Evolutionary conservation across 257 asterid genomes (phyloP), one percentile per base, ranked within the genome.

Genomic region (Scutellaria barbata): DNA sequence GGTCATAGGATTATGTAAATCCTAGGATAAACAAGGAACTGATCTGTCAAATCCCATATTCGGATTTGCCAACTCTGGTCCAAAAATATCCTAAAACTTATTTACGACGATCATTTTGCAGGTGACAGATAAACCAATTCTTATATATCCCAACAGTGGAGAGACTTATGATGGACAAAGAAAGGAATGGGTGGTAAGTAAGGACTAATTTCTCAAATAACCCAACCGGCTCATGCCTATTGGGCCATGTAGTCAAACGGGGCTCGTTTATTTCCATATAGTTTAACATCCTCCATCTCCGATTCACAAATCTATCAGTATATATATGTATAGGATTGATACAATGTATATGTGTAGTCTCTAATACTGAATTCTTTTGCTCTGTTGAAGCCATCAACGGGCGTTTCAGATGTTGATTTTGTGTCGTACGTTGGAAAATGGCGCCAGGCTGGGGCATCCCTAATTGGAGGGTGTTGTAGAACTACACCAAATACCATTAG

Each of bases 391-490:
- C 76, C 76, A 35, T 78, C 92, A 0, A 78, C 50, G 7, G 98
- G 91, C 0, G 79, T 72, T 4, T 67, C 69, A 1, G 87, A 84
- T 5, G 92, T 69, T 1, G 95, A 88, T 77, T 88, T 90, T 6
- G 93, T 88, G 58, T 80, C 97, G 8, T 85, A 85, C 5, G 95
- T 90, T 11, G 86, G 80, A 76, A 88, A 88, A 73, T 92, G 98
- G 98, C 74, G 76, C 3, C 93, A 90, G 4, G 89, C 90, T 0
- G 97, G 98, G 61, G 98, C 95, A 8, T 87, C 89, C 22, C 83
- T 92, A 0, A 35, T 90, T 1, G 97, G 98, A 77, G 98, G 98
- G 40, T 92, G 97, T 46, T 90, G 98, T 81, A 82, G 95, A 69
- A 92, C 97, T 6, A 90, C 97, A 1, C 96, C 97, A 0, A 77